Evolutionary conservation across 2,329 filamentous ascomycete species (phyloP).

Genomic region (Aspergillus phoenicis): DNA sequence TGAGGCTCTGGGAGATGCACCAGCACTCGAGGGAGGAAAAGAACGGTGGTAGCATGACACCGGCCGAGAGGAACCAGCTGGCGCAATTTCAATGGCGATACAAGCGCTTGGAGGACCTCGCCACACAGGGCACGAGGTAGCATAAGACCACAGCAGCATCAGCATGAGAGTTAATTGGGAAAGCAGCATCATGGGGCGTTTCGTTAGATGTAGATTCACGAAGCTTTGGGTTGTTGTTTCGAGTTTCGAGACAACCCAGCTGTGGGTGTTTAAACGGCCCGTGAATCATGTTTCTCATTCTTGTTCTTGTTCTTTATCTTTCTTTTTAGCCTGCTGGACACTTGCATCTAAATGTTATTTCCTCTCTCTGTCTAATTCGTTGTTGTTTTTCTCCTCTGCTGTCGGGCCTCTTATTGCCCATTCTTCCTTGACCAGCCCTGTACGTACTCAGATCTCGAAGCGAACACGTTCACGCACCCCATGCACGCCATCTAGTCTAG

Average conservation of each 20-base stretch:
- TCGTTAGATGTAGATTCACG: constrained; percentile 24
- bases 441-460: not conserved
- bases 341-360: not conserved
- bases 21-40: constrained; percentile 33
- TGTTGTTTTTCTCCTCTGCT: not conserved
- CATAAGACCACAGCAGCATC: not conserved
- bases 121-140: constrained; percentile 27
- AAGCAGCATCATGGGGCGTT: constrained; percentile 33
- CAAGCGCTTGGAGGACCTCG: constrained; percentile 35
- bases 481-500: not conserved
- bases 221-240: constrained; percentile 12
- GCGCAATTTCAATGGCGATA: constrained; percentile 41
- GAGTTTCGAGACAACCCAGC: not conserved
- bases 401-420: not conserved
- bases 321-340: not conserved
- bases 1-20: constrained; percentile 41
- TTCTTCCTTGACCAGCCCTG: not conserved
- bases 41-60: constrained; percentile 34
- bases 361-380: not conserved
- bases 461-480: not conserved
- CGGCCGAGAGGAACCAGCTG: constrained; percentile 36
- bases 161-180: not conserved
- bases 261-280: not conserved
- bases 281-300: not conserved
- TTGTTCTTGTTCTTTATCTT: not conserved